These are phyloP conservation scores for Coemansia sp. DNA, from an alignment of 192 early-diverging fungal genomes.

Conservation along the genomic window DNA sequence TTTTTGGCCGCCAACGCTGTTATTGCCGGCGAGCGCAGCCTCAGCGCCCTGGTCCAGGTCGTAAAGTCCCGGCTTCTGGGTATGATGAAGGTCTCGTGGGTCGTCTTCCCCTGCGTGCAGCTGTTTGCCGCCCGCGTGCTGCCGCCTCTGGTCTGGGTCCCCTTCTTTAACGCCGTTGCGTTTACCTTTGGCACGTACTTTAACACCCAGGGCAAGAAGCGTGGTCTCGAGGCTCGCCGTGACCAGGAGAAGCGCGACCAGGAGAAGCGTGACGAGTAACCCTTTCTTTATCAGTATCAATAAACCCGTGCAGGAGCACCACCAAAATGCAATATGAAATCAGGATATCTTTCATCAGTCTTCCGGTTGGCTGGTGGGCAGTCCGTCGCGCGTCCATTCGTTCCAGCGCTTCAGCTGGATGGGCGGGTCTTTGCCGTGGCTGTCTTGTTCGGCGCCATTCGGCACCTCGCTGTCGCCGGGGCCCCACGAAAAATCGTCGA, in stretches of 20 bases:
- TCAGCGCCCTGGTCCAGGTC: constrained; percentile 48
- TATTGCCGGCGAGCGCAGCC: constrained; percentile 65
- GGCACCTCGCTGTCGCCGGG: too few relatives aligned
- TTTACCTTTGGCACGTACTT: constrained; percentile 73
- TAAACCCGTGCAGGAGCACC: too few relatives aligned
- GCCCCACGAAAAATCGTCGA: constrained; percentile 90
- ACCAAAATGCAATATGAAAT: too few relatives aligned
- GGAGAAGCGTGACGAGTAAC: constrained; percentile 36
- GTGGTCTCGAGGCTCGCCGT: constrained; percentile 31
- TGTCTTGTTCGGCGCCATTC: constrained; percentile 50
- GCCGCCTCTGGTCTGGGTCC: constrained; percentile 74
- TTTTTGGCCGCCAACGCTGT: constrained; percentile 78
- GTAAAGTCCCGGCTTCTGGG: constrained; percentile 58
- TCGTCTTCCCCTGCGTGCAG: constrained; percentile 74
- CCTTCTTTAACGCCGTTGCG: constrained; percentile 83
- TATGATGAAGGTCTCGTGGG: constrained; percentile 80
- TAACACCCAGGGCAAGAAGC: constrained; percentile 69
- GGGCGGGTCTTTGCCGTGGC: constrained; percentile 5
- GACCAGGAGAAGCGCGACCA: constrained; percentile 28
- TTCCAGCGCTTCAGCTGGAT: constrained; percentile 45
- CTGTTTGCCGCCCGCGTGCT: constrained; percentile 72
- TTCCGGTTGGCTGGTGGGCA: neutral
- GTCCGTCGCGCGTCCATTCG: constrained; percentile 36
- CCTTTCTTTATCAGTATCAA: neutral
- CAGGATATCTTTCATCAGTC: neutral